These are phyloP conservation scores for Sarocladium oryzae DNA, from an alignment of 2,329 filamentous ascomycete species.

Conservation along the genomic window DNA sequence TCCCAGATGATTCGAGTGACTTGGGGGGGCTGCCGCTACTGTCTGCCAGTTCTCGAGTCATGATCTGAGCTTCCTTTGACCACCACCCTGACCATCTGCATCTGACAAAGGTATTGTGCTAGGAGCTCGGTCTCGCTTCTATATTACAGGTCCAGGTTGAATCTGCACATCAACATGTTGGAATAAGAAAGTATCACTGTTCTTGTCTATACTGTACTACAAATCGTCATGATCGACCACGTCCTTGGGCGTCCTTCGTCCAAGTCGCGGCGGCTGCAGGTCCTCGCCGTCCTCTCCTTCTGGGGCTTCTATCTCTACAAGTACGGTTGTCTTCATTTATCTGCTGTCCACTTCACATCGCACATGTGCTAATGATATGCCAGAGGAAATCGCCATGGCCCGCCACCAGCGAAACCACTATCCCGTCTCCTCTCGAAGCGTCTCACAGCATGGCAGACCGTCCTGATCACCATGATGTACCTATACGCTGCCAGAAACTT, in stretches of 20 bases:
- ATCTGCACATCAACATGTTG: neutral
- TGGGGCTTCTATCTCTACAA: slow-evolving; percentile 81
- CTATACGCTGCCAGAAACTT: slow-evolving; percentile 92
- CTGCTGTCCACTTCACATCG: neutral
- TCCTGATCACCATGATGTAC: slow-evolving; percentile 81
- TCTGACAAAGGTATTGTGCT: too few relatives aligned
- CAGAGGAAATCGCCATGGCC: slow-evolving; percentile 83
- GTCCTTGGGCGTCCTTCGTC: slow-evolving; percentile 84
- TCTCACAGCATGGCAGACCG: slow-evolving; percentile 83
- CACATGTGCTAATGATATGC: slow-evolving; percentile 14
- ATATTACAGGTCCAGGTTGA: too few relatives aligned
- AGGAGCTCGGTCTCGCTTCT: too few relatives aligned
- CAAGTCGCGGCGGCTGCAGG: slow-evolving; percentile 87
- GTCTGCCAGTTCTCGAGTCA: neutral
- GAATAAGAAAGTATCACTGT: too few relatives aligned
- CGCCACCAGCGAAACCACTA: slow-evolving; percentile 64
- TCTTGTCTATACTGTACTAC: too few relatives aligned
- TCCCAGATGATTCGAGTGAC: too few relatives aligned
- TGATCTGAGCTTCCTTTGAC: neutral
- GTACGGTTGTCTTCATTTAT: slow-evolving; percentile 35
- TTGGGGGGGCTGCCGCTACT: too few relatives aligned
- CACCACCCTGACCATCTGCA: neutral
- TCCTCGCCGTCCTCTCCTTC: slow-evolving; percentile 83
- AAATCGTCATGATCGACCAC: slow-evolving; percentile 64
- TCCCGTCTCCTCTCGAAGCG: slow-evolving; percentile 64